Conservation (phyloP, 257 asterid genomes). For the Solanum appendiculatum region DNA sequence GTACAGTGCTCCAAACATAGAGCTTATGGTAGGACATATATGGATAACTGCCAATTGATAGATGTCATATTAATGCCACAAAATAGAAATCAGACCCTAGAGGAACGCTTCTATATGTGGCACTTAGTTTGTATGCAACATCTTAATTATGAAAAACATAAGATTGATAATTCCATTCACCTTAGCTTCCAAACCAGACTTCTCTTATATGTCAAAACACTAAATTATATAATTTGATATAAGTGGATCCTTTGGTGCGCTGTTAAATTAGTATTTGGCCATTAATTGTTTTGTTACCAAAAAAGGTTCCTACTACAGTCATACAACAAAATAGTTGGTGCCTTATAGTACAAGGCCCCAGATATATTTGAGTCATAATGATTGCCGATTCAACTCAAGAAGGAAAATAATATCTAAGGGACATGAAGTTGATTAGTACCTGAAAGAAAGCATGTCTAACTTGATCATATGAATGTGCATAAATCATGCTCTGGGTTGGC, state of each 20-base stretch:
- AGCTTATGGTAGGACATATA: neutral
- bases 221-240: neutral
- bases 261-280: neutral
- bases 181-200: neutral
- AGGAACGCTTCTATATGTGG: neutral
- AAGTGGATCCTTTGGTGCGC: neutral
- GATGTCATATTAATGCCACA: neutral
- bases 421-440: conserved; percentile 30
- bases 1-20: neutral
- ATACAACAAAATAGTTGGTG: neutral
- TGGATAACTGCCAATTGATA: neutral
- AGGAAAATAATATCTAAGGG: neutral
- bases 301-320: neutral
- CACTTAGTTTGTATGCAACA: neutral
- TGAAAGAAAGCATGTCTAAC: conserved; percentile 59
- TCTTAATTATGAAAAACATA: neutral
- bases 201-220: neutral
- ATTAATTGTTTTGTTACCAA: neutral
- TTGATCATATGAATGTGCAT: conserved; percentile 84
- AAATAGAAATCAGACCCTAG: neutral
- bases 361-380: neutral
- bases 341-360: neutral
- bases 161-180: neutral
- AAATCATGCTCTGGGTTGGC: conserved; percentile 87
- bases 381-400: neutral